Evolutionary conservation across 352 stramenopile species (phyloP).

Genomic region (Pythium chondricola): DNA sequence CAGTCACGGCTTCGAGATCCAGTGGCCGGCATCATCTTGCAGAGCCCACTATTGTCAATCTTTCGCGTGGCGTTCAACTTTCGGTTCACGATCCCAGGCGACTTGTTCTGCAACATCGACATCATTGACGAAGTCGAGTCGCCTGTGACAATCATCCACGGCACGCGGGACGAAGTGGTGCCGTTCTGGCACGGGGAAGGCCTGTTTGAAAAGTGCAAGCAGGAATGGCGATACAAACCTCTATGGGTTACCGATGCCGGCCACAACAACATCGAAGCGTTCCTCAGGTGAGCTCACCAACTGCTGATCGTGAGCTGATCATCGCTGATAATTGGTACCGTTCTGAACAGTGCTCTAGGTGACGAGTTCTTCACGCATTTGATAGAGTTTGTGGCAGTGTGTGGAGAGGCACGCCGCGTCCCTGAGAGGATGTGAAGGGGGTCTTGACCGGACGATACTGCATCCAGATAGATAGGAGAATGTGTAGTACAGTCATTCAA

Average conservation of each 20-base stretch:
- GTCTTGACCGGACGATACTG: neutral
- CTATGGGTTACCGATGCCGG: slow-evolving; percentile 97
- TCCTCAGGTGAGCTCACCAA: slow-evolving; percentile 83
- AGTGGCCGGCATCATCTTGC: slow-evolving; percentile 94
- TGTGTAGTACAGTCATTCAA: neutral
- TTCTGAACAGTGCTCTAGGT: slow-evolving; percentile 32
- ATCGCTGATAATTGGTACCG: no score
- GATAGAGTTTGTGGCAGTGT: slow-evolving; percentile 70
- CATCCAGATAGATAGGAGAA: slow-evolving; percentile 1
- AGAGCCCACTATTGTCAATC: slow-evolving; percentile 94
- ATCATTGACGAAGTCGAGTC: slow-evolving; percentile 85
- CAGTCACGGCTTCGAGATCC: slow-evolving; percentile 85
- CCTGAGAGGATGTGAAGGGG: slow-evolving; percentile 28
- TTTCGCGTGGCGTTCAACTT: slow-evolving; percentile 99
- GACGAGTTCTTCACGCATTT: slow-evolving; percentile 81
- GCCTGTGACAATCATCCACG: slow-evolving; percentile 97
- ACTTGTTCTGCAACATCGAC: slow-evolving; percentile 98
- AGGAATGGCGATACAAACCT: slow-evolving; percentile 93
- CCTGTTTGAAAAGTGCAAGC: slow-evolving; percentile 89
- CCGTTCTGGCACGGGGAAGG: slow-evolving; percentile 97
- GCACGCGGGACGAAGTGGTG: slow-evolving; percentile 97
- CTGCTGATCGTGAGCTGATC: no score
- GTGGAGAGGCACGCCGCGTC: slow-evolving; percentile 48
- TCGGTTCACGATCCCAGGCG: slow-evolving; percentile 94
- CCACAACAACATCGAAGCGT: slow-evolving; percentile 98